Evolutionary conservation across 208 protist species (phyloP).

Genomic region (Crithidia bombi): DNA sequence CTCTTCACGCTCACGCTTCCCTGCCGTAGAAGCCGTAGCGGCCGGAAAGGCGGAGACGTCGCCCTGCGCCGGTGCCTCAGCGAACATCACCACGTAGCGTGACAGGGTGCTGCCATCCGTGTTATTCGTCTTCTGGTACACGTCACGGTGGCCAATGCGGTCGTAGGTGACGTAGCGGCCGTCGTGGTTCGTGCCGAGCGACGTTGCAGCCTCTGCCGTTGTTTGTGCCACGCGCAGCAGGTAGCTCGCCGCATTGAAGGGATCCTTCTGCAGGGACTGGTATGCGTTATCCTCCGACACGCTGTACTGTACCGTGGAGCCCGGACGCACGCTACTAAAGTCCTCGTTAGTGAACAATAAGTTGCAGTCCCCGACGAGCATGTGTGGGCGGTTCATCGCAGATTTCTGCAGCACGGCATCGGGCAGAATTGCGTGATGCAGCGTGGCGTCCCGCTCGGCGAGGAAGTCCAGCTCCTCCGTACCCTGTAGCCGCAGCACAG

Average conservation of each 20-base stretch:
- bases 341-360: slow-evolving; percentile 66
- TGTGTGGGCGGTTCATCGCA: slow-evolving; percentile 51
- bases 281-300: slow-evolving; percentile 70
- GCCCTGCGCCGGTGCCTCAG: slow-evolving; percentile 24
- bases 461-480: slow-evolving; percentile 45
- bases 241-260: slow-evolving; percentile 76
- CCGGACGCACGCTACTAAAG: slow-evolving; percentile 20
- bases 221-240: slow-evolving; percentile 42
- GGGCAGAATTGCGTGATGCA: slow-evolving; percentile 72
- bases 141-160: slow-evolving; percentile 58
- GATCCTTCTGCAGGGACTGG: slow-evolving; percentile 58
- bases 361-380: slow-evolving; percentile 71
- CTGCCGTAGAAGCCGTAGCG: not conserved
- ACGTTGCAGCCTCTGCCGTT: slow-evolving; percentile 22
- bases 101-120: slow-evolving; percentile 48
- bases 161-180: slow-evolving; percentile 69
- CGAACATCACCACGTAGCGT: slow-evolving; percentile 70
- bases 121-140: slow-evolving; percentile 73
- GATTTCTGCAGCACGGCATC: slow-evolving; percentile 49
- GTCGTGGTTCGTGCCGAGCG: slow-evolving; percentile 43
- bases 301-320: slow-evolving; percentile 47
- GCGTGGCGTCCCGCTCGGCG: slow-evolving; percentile 47
- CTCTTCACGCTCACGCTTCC: slow-evolving; percentile 38
- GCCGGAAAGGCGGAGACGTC: not conserved
- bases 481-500: slow-evolving; percentile 22